Base-by-base conservation (phyloP, 495 filamentous ascomycete genomes). In the Penicillium maclennaniae region DNA sequence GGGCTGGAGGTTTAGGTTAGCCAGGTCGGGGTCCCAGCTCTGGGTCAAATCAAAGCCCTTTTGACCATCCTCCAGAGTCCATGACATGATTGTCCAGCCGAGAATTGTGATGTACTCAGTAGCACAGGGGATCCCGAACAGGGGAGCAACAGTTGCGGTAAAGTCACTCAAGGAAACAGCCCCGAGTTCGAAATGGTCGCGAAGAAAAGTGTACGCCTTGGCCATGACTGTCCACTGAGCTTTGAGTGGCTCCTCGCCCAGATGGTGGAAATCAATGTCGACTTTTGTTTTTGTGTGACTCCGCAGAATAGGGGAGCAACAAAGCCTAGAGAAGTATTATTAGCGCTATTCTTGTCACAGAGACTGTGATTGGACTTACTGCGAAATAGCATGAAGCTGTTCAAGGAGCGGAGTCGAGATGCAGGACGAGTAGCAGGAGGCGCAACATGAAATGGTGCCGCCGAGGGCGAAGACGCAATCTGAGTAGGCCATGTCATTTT, bases 311-410 rank as follows among this genome's bases (percentile, higher is more conserved):
- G 58, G 12, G 45, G 47, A 9, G 68, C 63, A 47, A 75, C 72
- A 46, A 62, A 79, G 47, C 64, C 75, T 78, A 45, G 2, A 14
- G 40, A 5, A 14, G 40, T 19, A 47, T 31, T 47, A 47, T 71
- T 44, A 71, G 55, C 17, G 19, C 31, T 14, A 38, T 21, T 5
- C 6, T 15, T 8, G 21, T 21, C 25, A 38, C n/a, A 38, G 23
- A 28, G 26, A 27, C 21, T 4, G 34, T 7, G 28, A 16, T 37
- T 26, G 0, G 23, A 69, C 73, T 63, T 69, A 79, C 77, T 67
- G 56, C 78, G 56, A 47, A 73, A 81, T 5, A 67, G 67, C 56
- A 81, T 78, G 54, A 69, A 81, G 25, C 66, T 69, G 50, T 81
- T 81, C 9, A 81, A 49, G 20, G 73, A 62, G n/a, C 62, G 40